phyloP scores from a whole-genome alignment of 2,329 filamentous ascomycete genomes.

The Cercospora sesami region DNA sequence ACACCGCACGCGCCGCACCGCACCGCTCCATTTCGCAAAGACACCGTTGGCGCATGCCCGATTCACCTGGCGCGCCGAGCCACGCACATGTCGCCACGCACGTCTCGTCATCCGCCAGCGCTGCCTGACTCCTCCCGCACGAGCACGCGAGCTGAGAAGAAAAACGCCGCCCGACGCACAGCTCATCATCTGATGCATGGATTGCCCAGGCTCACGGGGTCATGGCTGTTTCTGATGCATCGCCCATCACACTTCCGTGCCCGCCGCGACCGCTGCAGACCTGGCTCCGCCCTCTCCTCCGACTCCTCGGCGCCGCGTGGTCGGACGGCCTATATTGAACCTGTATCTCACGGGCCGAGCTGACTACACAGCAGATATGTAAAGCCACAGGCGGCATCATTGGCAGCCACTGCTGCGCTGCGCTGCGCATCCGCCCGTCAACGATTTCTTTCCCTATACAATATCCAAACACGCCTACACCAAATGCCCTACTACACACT shows the following conservation, averaged over 20 bases:
- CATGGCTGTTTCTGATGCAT: neutral
- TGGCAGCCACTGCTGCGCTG: neutral
- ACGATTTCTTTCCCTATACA: no score
- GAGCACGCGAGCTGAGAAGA: constrained; percentile 8
- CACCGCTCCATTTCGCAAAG: neutral
- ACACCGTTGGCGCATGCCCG: neutral
- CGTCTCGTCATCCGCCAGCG: neutral
- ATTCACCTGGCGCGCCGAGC: neutral
- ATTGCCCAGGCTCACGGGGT: neutral
- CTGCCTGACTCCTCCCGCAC: neutral
- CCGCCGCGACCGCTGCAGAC: neutral
- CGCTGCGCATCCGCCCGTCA: no score
- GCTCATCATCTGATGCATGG: neutral
- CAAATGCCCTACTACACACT: neutral
- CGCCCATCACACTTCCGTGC: neutral
- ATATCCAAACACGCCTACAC: neutral
- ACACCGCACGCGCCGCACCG: neutral
- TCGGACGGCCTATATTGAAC: neutral
- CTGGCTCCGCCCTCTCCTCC: neutral
- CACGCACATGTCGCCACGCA: neutral
- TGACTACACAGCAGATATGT: neutral
- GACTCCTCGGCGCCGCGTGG: neutral
- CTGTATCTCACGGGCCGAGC: neutral
- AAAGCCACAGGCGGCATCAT: neutral
- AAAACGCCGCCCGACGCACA: neutral